phyloP scores from a whole-genome alignment of 1,284 basidiomycete genomes.

The Trichosporon sp. region DNA sequence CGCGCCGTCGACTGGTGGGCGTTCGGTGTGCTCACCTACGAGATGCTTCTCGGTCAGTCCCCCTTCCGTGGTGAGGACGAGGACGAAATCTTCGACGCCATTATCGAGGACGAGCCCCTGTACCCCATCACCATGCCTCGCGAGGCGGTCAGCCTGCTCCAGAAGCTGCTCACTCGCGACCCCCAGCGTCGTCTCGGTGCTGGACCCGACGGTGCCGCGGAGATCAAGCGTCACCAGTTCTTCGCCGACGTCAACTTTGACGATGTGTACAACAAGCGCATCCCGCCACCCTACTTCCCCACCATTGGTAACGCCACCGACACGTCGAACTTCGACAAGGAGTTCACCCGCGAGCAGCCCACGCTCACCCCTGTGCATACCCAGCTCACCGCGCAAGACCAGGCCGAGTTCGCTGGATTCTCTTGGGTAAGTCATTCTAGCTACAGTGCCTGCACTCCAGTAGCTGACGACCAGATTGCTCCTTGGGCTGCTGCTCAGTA shows the following conservation, averaged over 20 bases:
- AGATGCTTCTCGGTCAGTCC: conserved; percentile 97
- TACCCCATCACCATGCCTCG: conserved; percentile 99
- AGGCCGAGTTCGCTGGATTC: conserved; percentile 93
- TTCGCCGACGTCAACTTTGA: conserved; percentile 98
- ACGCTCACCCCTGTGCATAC: conserved; percentile 96
- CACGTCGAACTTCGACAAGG: conserved; percentile 79
- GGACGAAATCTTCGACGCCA: conserved; percentile 99
- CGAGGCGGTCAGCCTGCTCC: conserved; percentile 90
- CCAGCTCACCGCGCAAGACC: conserved; percentile 84
- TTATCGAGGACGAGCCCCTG: conserved; percentile 94
- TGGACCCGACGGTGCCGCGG: conserved; percentile 87
- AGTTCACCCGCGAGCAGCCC: conserved; percentile 94
- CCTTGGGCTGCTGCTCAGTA: conserved; percentile 25
- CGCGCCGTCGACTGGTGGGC: conserved; percentile 99
- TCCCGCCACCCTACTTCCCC: conserved; percentile 95
- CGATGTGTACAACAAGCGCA: conserved; percentile 90
- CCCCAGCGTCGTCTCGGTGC: conserved; percentile 89
- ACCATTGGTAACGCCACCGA: conserved; percentile 61
- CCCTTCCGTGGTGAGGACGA: conserved; percentile 99
- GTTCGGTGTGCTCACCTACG: conserved; percentile 96
- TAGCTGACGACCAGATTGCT: conserved; percentile 24
- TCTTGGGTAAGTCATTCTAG: conserved; percentile 56
- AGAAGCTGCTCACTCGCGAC: conserved; percentile 89
- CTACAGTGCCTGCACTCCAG: no score
- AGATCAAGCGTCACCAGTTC: conserved; percentile 96